These are phyloP conservation scores for Beauveria rudraprayagi DNA, from an alignment of 2,329 filamentous ascomycete species.

Conservation along the genomic window DNA sequence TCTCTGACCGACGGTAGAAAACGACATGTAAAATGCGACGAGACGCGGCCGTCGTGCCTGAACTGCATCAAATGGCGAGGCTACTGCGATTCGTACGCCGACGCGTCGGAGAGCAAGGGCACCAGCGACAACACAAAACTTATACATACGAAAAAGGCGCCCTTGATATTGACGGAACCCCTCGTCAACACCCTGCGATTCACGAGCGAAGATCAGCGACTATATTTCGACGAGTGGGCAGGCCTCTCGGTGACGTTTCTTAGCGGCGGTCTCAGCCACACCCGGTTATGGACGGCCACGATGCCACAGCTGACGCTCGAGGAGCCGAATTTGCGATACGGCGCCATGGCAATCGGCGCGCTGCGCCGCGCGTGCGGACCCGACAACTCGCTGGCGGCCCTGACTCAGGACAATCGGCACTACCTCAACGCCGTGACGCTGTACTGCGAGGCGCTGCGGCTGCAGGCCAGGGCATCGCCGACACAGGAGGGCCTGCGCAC, in stretches of 20 bases:
- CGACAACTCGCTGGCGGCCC: conserved; percentile 15
- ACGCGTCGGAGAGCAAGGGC: conserved; percentile 13
- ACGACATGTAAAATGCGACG: conserved; percentile 36
- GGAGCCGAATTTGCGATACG: conserved; percentile 29
- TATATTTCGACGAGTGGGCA: conserved; percentile 32
- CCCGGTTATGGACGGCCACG: conserved; percentile 30
- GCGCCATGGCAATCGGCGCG: conserved; percentile 33
- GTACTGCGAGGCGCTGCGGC: conserved; percentile 33
- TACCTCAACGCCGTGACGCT: conserved; percentile 33
- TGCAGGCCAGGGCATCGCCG: conserved; percentile 29
- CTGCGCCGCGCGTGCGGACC: conserved; percentile 26
- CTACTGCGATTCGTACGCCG: conserved; percentile 29
- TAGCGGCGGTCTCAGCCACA: conserved; percentile 26
- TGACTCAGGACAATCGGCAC: conserved; percentile 25
- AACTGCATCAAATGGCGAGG: conserved; percentile 35
- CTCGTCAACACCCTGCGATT: conserved; percentile 27
- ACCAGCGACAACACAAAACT: conserved; percentile 19
- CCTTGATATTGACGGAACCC: conserved; percentile 25
- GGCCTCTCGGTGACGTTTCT: conserved; percentile 27
- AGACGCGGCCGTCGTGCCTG: conserved; percentile 31
- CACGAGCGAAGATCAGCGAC: conserved; percentile 24
- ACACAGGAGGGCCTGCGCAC: conserved; percentile 30
- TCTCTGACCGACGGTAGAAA: conserved; percentile 20
- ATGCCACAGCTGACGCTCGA: conserved; percentile 33
- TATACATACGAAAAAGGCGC: conserved; percentile 24